Evolutionary conservation across 2,329 filamentous ascomycete genomes (phyloP).

Genomic region (Claviceps maximensis): DNA sequence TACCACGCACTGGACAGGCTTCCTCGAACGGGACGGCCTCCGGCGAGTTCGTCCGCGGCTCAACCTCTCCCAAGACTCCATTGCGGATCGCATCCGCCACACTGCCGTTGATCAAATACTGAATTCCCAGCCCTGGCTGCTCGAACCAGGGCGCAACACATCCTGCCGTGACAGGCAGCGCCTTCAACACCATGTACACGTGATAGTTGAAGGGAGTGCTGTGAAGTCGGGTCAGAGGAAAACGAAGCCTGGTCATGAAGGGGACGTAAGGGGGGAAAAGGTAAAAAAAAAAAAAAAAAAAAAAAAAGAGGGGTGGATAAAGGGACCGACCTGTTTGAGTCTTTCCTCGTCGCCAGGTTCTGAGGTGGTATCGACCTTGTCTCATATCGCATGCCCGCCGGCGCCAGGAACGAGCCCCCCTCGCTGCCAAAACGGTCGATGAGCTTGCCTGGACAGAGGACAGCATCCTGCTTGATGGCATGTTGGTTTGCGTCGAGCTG

Average conservation of each 20-base stretch:
- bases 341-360: not conserved
- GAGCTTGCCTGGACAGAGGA: not conserved
- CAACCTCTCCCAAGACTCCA: not conserved
- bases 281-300: not conserved
- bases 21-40: not conserved
- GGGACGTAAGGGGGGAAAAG: not conserved
- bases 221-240: not conserved
- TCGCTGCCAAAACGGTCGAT: not conserved
- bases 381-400: not conserved
- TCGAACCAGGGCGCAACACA: conserved; percentile 1
- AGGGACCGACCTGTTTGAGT: not conserved
- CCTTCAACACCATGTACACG: not conserved
- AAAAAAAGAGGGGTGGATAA: no score
- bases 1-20: not conserved
- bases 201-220: not conserved
- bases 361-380: not conserved
- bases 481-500: not conserved
- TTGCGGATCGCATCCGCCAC: not conserved
- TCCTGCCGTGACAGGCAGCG: not conserved
- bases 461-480: not conserved
- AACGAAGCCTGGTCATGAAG: not conserved
- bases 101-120: not conserved
- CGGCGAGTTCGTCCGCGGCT: not conserved
- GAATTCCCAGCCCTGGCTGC: not conserved
- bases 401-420: not conserved